Evolutionary conservation across 805 yeast genomes (phyloP).

Genomic region (Metschnikowia aberdeeniae): DNA sequence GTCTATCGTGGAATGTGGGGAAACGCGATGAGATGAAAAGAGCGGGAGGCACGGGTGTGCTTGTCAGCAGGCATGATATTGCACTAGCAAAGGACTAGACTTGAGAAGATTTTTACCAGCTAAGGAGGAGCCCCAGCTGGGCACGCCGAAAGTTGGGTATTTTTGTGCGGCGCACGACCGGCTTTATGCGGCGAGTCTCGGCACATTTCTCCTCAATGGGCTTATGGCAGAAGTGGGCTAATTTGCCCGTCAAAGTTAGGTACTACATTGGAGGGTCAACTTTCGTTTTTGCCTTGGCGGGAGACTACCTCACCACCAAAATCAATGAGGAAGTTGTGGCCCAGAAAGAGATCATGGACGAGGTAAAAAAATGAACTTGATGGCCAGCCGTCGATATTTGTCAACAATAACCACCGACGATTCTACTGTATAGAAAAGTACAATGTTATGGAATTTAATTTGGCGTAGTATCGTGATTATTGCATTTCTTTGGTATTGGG

Average conservation of each 20-base stretch:
- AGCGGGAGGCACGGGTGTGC: too few relatives aligned
- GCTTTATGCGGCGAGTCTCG: background rate
- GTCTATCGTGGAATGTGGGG: conserved; percentile 1
- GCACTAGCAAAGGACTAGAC: too few relatives aligned
- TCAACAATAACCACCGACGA: background rate
- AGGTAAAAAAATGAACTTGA: conserved; percentile 13
- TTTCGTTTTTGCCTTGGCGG: conserved; percentile 35
- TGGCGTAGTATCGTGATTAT: too few relatives aligned
- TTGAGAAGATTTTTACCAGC: too few relatives aligned
- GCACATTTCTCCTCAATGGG: conserved; percentile 18
- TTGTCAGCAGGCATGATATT: too few relatives aligned
- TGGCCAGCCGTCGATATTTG: background rate
- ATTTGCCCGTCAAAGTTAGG: conserved; percentile 37
- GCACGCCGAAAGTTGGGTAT: too few relatives aligned
- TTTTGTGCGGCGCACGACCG: conserved; percentile 10
- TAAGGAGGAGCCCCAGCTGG: too few relatives aligned
- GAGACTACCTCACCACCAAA: conserved; percentile 35
- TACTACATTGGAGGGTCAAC: conserved; percentile 40
- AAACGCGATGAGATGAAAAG: conserved; percentile 3
- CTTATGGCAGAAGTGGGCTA: conserved; percentile 36
- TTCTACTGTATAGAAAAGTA: background rate
- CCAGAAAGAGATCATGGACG: conserved; percentile 26
- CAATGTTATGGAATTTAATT: too few relatives aligned
- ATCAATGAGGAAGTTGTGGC: conserved; percentile 36
- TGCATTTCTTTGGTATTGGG: too few relatives aligned